Evolutionary conservation across 1,284 basidiomycete species (phyloP).

Genomic region (Gomphus bonarii): DNA sequence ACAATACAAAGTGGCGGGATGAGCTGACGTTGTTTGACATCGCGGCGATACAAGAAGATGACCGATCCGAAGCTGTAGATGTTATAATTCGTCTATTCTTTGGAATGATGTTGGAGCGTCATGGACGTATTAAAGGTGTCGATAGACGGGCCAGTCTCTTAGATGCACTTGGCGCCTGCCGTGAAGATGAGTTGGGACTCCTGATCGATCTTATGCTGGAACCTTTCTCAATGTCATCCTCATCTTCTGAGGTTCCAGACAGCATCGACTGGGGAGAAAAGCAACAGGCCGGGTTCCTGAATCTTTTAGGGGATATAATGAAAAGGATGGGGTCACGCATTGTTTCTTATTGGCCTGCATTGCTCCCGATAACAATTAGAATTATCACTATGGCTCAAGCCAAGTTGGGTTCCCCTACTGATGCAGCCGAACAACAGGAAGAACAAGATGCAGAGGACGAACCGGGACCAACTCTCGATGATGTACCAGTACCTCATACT

Average conservation of each 20-base stretch:
- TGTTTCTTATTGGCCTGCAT: slow-evolving; percentile 56
- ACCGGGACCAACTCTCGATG: slow-evolving; percentile 28
- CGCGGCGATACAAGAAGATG: slow-evolving; percentile 46
- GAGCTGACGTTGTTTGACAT: slow-evolving; percentile 71
- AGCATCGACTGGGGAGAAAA: slow-evolving; percentile 28
- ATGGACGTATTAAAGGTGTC: slow-evolving; percentile 60
- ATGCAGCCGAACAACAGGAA: slow-evolving; percentile 11
- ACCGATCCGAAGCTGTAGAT: slow-evolving; percentile 66
- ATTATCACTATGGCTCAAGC: slow-evolving; percentile 58
- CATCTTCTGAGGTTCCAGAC: slow-evolving; percentile 13
- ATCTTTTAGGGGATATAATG: slow-evolving; percentile 76
- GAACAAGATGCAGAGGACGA: slow-evolving; percentile 27
- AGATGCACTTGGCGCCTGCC: slow-evolving; percentile 59
- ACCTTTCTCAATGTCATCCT: slow-evolving; percentile 40
- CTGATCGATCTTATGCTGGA: slow-evolving; percentile 89
- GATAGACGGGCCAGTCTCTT: slow-evolving; percentile 78
- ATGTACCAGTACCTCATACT: slow-evolving; percentile 16
- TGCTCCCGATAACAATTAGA: slow-evolving; percentile 60
- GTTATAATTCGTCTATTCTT: slow-evolving; percentile 75
- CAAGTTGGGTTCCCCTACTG: slow-evolving; percentile 27
- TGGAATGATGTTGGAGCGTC: slow-evolving; percentile 81
- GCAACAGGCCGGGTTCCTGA: slow-evolving; percentile 78
- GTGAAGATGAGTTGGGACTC: slow-evolving; percentile 63
- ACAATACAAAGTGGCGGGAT: slow-evolving; percentile 85
- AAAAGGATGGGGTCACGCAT: slow-evolving; percentile 71